phyloP scores from a whole-genome alignment of 331 rosid genomes.

The Pyrus hybrid region DNA sequence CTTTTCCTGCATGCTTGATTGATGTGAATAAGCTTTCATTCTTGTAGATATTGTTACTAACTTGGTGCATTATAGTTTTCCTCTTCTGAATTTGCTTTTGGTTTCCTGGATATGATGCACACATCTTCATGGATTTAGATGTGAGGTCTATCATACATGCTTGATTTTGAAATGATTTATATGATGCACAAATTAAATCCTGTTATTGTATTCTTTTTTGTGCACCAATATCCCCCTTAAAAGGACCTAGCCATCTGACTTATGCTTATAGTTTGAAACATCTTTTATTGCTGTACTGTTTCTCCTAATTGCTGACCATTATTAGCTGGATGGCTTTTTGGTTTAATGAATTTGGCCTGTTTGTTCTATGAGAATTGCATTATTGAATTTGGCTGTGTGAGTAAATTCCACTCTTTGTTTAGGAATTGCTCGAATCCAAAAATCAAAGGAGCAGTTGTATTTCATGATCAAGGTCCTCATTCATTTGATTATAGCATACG shows the following conservation, averaged over 20 bases:
- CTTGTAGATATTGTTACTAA: neutral
- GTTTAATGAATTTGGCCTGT: neutral
- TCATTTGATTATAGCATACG: constrained; percentile 88
- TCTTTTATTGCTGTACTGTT: neutral
- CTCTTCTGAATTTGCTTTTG: neutral
- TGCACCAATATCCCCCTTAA: no score
- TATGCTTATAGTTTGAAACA: neutral
- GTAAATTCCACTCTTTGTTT: constrained; percentile 18
- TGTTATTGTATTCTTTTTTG: neutral
- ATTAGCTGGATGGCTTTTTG: neutral
- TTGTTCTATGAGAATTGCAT: constrained; percentile 9
- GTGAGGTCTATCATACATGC: neutral
- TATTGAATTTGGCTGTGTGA: constrained; percentile 1
- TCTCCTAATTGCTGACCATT: neutral
- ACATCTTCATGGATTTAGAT: neutral
- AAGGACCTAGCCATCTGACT: neutral
- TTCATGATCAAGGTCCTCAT: constrained; percentile 84
- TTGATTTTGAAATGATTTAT: neutral
- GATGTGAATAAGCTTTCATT: neutral
- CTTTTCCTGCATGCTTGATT: neutral
- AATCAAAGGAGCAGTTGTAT: constrained; percentile 86
- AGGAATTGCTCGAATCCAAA: constrained; percentile 85
- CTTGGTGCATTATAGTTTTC: neutral
- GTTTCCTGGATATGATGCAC: neutral
- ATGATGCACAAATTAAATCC: neutral